phyloP scores from a whole-genome alignment of 2,329 filamentous ascomycete genomes.

The Uncinocarpus reesii region DNA sequence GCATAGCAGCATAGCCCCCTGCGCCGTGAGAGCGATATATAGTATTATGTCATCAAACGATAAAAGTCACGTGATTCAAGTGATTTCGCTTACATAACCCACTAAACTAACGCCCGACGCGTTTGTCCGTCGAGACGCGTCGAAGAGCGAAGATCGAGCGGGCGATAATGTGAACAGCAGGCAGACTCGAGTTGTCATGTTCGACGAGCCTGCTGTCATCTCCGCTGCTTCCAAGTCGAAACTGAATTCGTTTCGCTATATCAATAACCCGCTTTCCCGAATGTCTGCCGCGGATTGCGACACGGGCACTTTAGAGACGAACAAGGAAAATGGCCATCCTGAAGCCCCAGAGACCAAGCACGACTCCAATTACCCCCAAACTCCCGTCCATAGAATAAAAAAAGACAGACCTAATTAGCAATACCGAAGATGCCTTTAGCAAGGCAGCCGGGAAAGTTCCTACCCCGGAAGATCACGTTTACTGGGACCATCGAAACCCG shows the following conservation, averaged over 20 bases:
- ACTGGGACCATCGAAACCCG: conserved; percentile 45
- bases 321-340: conserved; percentile 10
- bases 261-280: background rate
- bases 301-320: background rate
- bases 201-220: conserved; percentile 11
- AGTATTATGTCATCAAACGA: too few relatives aligned
- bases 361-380: conserved; percentile 42
- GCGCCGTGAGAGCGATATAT: too few relatives aligned
- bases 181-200: conserved; percentile 1
- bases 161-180: background rate
- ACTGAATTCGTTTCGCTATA: conserved; percentile 29
- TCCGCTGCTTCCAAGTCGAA: conserved; percentile 28
- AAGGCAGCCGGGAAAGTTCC: conserved; percentile 38
- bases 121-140: background rate
- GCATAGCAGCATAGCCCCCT: too few relatives aligned
- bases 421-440: conserved; percentile 46
- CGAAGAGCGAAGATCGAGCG: background rate
- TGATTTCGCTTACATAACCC: background rate
- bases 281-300: conserved; percentile 3
- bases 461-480: conserved; percentile 52
- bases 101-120: background rate
- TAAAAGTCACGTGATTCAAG: background rate
- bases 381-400: conserved; percentile 49
- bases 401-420: conserved; percentile 52
- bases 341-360: conserved; percentile 21